Conservation (phyloP, 805 yeast genomes). For the Hermanozyma aechmeae region DNA sequence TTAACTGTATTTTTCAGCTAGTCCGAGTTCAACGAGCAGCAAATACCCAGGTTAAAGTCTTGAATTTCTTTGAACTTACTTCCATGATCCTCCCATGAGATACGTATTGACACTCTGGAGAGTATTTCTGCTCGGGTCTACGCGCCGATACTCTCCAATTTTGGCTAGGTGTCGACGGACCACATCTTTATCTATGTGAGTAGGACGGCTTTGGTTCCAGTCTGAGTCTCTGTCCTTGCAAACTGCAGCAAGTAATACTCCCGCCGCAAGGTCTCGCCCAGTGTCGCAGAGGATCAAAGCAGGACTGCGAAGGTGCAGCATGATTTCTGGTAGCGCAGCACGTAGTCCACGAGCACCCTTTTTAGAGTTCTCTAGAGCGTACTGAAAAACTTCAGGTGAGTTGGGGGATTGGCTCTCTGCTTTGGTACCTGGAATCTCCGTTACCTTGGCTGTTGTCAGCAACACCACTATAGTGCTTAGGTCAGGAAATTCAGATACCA, state of each 20-base stretch:
- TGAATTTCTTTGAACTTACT: too few species aligned
- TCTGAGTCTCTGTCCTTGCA: conserved; percentile 33
- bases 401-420: too few species aligned
- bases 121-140: conserved; percentile 73
- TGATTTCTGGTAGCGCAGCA: conserved; percentile 33
- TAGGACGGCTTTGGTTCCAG: conserved; percentile 22
- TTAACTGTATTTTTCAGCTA: too few species aligned
- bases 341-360: conserved; percentile 61
- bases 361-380: conserved; percentile 30
- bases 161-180: conserved; percentile 48
- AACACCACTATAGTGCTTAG: too few species aligned
- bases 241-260: conserved; percentile 46
- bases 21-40: too few species aligned
- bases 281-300: conserved; percentile 47
- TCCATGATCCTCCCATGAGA: too few species aligned
- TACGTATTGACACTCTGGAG: conserved; percentile 59
- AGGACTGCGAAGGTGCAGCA: conserved; percentile 11
- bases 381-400: too few species aligned
- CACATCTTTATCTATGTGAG: conserved; percentile 36
- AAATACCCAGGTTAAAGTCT: too few species aligned
- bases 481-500: too few species aligned
- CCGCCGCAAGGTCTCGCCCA: conserved; percentile 60
- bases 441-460: too few species aligned
- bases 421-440: too few species aligned
- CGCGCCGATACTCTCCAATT: conserved; percentile 38